These are phyloP conservation scores for Monosporascus cannonballus DNA, from an alignment of 2,329 filamentous ascomycete species.

Conservation along the genomic window DNA sequence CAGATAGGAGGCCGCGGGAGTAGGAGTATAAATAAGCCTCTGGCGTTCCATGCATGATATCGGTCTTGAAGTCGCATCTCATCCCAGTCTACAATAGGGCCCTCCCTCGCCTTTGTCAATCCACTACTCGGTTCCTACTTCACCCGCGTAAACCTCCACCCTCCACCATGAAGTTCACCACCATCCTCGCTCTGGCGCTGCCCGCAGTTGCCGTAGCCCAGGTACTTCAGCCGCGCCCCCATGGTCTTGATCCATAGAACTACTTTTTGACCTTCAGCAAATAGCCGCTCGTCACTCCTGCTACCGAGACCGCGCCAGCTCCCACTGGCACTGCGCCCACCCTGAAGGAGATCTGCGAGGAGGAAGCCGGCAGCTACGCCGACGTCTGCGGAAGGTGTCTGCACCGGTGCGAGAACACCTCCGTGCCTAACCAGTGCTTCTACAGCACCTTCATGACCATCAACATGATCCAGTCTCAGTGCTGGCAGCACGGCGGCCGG, in stretches of 20 bases:
- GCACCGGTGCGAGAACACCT: conserved; percentile 6
- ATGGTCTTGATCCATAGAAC: not conserved
- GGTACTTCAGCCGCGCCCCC: conserved; percentile 3
- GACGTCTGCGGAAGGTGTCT: conserved; percentile 11
- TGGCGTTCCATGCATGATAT: not conserved
- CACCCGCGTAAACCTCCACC: not conserved
- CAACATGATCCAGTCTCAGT: conserved; percentile 13
- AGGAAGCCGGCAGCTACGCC: conserved; percentile 8
- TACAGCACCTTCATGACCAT: conserved; percentile 12
- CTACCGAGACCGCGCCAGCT: not conserved
- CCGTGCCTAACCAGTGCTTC: conserved; percentile 9
- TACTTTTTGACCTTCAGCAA: conserved; percentile 2
- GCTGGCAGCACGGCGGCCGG: conserved; percentile 11
- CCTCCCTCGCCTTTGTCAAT: not conserved
- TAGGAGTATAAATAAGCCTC: not conserved
- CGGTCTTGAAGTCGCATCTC: not conserved
- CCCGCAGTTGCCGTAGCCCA: conserved; percentile 12
- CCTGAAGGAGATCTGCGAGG: conserved; percentile 12
- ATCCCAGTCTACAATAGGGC: not conserved
- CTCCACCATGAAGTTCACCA: conserved; percentile 13
- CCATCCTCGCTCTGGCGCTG: conserved; percentile 9
- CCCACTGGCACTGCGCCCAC: conserved; percentile 6
- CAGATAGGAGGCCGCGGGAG: not conserved
- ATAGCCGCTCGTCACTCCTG: too few species aligned
- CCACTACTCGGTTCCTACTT: not conserved